phyloP scores from a whole-genome alignment of 768 basidiomycete species.

The Trichaptum fuscoviolaceum region DNA sequence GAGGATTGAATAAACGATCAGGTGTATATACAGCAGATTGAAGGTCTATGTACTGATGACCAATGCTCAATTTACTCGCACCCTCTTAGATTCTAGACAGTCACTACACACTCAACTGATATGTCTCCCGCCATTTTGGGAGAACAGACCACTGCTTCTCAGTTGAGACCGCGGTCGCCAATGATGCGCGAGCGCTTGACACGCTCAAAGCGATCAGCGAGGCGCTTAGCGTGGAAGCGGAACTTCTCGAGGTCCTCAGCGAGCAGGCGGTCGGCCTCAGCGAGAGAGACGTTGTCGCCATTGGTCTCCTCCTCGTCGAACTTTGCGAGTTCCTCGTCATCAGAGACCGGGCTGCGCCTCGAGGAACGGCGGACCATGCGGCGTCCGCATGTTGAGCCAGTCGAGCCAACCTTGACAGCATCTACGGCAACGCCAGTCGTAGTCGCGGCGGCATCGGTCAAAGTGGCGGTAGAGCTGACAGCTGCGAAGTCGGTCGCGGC shows the following conservation, averaged over 20 bases:
- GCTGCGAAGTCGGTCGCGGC: neutral
- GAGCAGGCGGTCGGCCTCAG: neutral
- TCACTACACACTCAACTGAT: no score
- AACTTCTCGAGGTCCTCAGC: neutral
- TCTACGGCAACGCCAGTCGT: neutral
- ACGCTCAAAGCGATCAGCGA: neutral
- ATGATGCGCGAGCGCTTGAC: neutral
- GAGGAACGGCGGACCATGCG: neutral
- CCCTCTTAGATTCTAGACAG: no score
- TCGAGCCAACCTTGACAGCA: neutral
- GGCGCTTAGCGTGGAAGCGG: neutral
- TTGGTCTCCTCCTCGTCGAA: neutral
- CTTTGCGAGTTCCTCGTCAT: neutral
- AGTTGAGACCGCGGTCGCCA: neutral
- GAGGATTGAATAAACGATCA: no score
- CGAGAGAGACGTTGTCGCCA: neutral
- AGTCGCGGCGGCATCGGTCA: neutral
- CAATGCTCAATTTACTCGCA: no score
- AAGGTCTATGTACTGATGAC: no score
- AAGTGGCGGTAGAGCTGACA: neutral
- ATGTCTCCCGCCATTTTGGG: no score
- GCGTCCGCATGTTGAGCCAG: neutral
- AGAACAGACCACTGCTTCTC: neutral
- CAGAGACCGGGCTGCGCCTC: neutral
- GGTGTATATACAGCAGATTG: no score